Percentiles rank a stretch among this genome's conserved stretches.
Evolutionary conservation across 768 basidiomycete species (phyloP).

Genomic region (Termitomyces sp.): DNA sequence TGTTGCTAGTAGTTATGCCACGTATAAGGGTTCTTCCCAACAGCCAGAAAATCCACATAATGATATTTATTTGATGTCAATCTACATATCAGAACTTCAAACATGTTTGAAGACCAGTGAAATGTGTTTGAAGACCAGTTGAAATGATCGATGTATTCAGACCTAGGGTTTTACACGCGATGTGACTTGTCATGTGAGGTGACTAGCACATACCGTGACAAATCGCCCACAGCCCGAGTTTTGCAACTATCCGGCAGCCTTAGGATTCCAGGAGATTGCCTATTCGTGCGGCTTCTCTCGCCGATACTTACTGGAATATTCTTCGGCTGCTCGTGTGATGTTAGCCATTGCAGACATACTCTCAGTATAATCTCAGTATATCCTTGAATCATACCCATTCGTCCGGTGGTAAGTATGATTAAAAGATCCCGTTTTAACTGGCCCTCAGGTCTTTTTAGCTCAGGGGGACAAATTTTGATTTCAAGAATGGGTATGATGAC

Average conservation of each 20-base stretch:
- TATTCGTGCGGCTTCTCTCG: neutral
- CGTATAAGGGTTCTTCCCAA: no score
- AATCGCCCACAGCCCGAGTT: neutral
- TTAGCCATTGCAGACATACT: neutral
- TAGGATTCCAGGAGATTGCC: neutral
- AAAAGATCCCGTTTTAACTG: neutral
- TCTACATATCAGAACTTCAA: no score
- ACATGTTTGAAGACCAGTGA: no score
- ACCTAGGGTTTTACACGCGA: neutral
- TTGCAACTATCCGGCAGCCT: neutral
- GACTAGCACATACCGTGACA: neutral
- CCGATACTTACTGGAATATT: no score
- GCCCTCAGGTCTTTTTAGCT: neutral
- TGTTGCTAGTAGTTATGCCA: no score
- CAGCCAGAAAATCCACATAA: no score
- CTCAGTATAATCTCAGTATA: neutral
- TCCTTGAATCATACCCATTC: neutral
- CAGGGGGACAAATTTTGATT: slow-evolving; percentile 3
- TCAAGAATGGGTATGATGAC: slow-evolving; percentile 7
- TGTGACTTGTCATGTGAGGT: slow-evolving; percentile 1
- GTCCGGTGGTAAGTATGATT: neutral
- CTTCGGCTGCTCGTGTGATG: neutral
- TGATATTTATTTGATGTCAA: no score
- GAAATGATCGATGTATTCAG: no score
- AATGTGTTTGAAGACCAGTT: no score